Evolutionary conservation across 2,329 filamentous ascomycete genomes (phyloP).

Genomic region (Clonostachys rhizophaga): DNA sequence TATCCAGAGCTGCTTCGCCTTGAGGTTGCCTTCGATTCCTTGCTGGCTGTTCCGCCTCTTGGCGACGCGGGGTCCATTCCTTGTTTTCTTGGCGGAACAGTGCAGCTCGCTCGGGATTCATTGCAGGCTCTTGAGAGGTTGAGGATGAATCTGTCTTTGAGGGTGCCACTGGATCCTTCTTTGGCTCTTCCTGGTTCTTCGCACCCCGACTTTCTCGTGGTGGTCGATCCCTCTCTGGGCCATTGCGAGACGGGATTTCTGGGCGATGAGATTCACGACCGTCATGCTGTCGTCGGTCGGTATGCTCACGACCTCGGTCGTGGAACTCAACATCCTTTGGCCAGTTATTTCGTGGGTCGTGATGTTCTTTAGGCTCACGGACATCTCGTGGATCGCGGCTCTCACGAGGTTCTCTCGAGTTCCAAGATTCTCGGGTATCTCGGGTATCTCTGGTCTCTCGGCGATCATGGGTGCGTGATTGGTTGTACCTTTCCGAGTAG

Average conservation of each 20-base stretch:
- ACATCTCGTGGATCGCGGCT: conserved; percentile 25
- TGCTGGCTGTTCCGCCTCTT: conserved; percentile 18
- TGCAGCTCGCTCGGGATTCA: conserved; percentile 52
- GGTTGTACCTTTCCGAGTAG: conserved; percentile 39
- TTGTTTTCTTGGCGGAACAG: conserved; percentile 32
- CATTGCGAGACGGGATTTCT: background rate
- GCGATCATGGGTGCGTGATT: conserved; percentile 31
- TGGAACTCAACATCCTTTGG: conserved; percentile 32
- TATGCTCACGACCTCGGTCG: conserved; percentile 11
- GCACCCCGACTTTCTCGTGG: conserved; percentile 18
- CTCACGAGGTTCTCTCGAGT: conserved; percentile 18
- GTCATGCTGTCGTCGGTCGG: conserved; percentile 3
- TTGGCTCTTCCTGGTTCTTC: conserved; percentile 17
- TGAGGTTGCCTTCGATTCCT: conserved; percentile 18
- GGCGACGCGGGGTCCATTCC: conserved; percentile 15
- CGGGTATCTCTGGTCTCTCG: conserved; percentile 27
- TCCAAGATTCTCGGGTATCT: conserved; percentile 10
- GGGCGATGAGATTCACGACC: conserved; percentile 3
- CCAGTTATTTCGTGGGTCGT: conserved; percentile 28
- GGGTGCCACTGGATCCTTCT: conserved; percentile 18
- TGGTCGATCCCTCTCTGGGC: conserved; percentile 34
- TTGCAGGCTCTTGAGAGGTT: conserved; percentile 33
- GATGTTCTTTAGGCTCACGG: conserved; percentile 28
- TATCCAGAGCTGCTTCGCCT: conserved; percentile 19
- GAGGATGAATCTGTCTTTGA: conserved; percentile 13